Percentiles rank a stretch among this genome's conserved stretches.
phyloP scores from a whole-genome alignment of 169 alveolate genomes.

The Eimeria praecox region DNA sequence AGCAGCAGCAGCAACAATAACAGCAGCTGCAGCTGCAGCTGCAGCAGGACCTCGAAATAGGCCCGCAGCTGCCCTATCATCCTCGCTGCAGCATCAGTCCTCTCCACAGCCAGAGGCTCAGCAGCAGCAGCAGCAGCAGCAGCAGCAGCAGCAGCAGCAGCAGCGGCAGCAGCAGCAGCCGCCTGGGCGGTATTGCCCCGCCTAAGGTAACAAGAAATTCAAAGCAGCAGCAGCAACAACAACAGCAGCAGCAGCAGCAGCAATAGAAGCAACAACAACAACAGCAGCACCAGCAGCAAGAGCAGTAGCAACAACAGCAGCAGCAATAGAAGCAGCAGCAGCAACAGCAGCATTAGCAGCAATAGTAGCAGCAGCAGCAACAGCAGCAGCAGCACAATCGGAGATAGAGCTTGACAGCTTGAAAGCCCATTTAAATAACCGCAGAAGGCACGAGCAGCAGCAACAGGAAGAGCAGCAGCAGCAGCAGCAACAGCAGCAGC shows the following conservation, averaged over 20 bases:
- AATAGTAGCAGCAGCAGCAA: background rate
- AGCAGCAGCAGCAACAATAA: constrained; percentile 38
- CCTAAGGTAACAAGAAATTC: background rate
- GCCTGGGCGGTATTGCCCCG: background rate
- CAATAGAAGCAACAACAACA: background rate
- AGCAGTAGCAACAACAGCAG: background rate
- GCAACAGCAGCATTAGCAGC: too few species aligned
- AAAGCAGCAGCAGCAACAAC: background rate
- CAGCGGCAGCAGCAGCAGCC: background rate
- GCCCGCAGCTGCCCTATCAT: background rate
- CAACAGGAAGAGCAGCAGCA: background rate
- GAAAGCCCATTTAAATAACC: background rate
- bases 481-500: constrained; percentile 4
- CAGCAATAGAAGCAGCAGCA: background rate
- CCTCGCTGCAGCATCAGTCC: background rate
- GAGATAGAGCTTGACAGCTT: background rate
- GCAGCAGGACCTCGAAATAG: background rate
- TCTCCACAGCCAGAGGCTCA: background rate
- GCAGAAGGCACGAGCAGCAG: background rate
- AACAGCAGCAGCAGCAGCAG: background rate
- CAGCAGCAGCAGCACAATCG: background rate
- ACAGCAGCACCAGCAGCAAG: background rate
- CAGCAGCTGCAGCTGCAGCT: background rate
- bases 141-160: background rate
- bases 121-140: background rate